phyloP scores from a whole-genome alignment of 495 filamentous ascomycete species.

The Aspergillus heteromorphus region DNA sequence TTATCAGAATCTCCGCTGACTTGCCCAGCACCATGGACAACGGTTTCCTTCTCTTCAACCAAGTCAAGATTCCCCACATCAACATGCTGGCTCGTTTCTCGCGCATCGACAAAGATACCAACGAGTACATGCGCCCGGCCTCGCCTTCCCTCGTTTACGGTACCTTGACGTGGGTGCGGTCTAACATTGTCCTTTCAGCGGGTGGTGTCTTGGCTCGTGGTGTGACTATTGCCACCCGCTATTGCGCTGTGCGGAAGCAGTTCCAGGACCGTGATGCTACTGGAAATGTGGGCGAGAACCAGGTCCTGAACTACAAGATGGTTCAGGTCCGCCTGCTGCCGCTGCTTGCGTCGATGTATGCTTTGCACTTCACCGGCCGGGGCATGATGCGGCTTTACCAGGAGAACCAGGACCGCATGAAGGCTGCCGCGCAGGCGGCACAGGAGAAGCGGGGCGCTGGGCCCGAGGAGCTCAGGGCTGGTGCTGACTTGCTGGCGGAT shows the following conservation, averaged over 20 bases:
- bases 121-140: slow-evolving; percentile 57
- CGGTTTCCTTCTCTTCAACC: slow-evolving; percentile 67
- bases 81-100: slow-evolving; percentile 67
- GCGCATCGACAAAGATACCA: slow-evolving; percentile 53
- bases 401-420: slow-evolving; percentile 61
- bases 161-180: slow-evolving; percentile 66
- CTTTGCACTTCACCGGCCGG: slow-evolving; percentile 67
- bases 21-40: slow-evolving; percentile 62
- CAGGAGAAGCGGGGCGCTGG: slow-evolving; percentile 52
- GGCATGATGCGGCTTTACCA: slow-evolving; percentile 63
- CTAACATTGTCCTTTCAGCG: slow-evolving; percentile 62
- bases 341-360: slow-evolving; percentile 67
- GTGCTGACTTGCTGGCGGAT: slow-evolving; percentile 63
- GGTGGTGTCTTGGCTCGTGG: slow-evolving; percentile 65
- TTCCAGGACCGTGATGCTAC: slow-evolving; percentile 65
- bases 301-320: slow-evolving; percentile 71
- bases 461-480: slow-evolving; percentile 58
- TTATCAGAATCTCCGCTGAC: slow-evolving; percentile 2
- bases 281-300: slow-evolving; percentile 53
- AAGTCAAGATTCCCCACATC: slow-evolving; percentile 61
- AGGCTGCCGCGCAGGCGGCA: slow-evolving; percentile 30
- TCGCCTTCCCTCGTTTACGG: slow-evolving; percentile 64
- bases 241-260: slow-evolving; percentile 62
- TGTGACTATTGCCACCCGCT: slow-evolving; percentile 69
- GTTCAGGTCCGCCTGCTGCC: slow-evolving; percentile 68